Conservation (phyloP, 192 early-diverging fungal genomes). For the Rhizoclosmatium sp. region DNA sequence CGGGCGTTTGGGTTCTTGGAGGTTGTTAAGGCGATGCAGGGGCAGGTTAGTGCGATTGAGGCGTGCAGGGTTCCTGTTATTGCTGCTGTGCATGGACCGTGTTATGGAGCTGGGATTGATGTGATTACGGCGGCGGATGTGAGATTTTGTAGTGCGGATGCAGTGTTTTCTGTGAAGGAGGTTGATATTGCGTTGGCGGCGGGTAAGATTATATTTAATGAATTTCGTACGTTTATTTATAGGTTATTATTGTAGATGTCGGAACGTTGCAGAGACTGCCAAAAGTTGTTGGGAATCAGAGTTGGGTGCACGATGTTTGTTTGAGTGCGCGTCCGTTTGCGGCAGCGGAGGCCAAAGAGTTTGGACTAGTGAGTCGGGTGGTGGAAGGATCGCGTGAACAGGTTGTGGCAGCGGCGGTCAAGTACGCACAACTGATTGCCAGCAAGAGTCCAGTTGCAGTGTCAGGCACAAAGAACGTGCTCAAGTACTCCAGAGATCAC, state of each 20-base stretch:
- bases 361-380: conserved; percentile 70
- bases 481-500: conserved; percentile 95
- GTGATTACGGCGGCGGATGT: conserved; percentile 93
- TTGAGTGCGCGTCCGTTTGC: conserved; percentile 80
- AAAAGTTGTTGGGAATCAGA: conserved; percentile 90
- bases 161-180: conserved; percentile 85
- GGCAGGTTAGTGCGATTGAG: conserved; percentile 78
- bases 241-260: conserved; percentile 60
- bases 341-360: conserved; percentile 66
- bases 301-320: conserved; percentile 90
- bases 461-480: conserved; percentile 85
- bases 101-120: conserved; percentile 87
- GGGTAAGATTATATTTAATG: background rate
- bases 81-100: conserved; percentile 72
- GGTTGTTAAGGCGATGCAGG: conserved; percentile 45
- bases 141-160: conserved; percentile 77
- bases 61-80: conserved; percentile 88
- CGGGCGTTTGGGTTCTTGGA: conserved; percentile 43
- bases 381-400: conserved; percentile 48
- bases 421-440: conserved; percentile 79
- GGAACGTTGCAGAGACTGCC: conserved; percentile 95
- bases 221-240: background rate
- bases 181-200: conserved; percentile 93
- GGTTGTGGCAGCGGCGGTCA: conserved; percentile 62
- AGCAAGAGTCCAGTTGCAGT: conserved; percentile 89